Base-by-base conservation (phyloP, 192 early-diverging fungal species). In the Coemansia sp. region DNA sequence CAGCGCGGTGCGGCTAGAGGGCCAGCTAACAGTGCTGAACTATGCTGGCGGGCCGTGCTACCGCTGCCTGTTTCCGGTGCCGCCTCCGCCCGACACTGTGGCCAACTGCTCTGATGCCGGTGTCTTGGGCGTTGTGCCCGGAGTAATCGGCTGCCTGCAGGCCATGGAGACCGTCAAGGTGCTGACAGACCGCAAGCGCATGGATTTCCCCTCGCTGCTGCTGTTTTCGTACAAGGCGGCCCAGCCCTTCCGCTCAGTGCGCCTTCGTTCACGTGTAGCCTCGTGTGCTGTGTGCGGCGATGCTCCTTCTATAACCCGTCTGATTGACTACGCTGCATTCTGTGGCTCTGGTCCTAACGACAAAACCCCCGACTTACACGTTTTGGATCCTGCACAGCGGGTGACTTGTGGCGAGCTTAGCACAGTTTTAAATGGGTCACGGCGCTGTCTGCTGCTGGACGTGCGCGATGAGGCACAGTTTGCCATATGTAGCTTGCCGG, bases 1-100 rank as follows among this genome's bases (percentile, higher is more conserved):
- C 43, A 90, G 89, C 56, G 96, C 96, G 0, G 69, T 98, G 26
- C 63, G 90, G 36, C 81, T 93, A 58, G 96, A 98, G 51, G 96
- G 96, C 10, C 95, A 97, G 83, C 80, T 98, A 44, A 93, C 94
- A 0, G 82, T 94, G n/a, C 97, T 96, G 70, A 91, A 98, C 66
- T 82, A 95, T 65, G 68, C 84, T 23, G 83, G 82, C 28, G 91
- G 94, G 13, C 96, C 96, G 12, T 98, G 96, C 74, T 98, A 95
- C 68, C 86, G 96, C 35, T 98, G 96, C 67, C 71, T 98, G 55
- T 94, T 94, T 65, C 94, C 96, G 0, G 85, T 64, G 30, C 96
- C 96, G 15, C 96, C 96, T 14, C 93, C 94, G 16, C 71, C 89
- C 3, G 91, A 90, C 48, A 83, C 91, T 6, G 87, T 96, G 28